Evolutionary conservation across 2,329 filamentous ascomycete genomes (phyloP).

Genomic region (Ophidiomyces ophidiicola): DNA sequence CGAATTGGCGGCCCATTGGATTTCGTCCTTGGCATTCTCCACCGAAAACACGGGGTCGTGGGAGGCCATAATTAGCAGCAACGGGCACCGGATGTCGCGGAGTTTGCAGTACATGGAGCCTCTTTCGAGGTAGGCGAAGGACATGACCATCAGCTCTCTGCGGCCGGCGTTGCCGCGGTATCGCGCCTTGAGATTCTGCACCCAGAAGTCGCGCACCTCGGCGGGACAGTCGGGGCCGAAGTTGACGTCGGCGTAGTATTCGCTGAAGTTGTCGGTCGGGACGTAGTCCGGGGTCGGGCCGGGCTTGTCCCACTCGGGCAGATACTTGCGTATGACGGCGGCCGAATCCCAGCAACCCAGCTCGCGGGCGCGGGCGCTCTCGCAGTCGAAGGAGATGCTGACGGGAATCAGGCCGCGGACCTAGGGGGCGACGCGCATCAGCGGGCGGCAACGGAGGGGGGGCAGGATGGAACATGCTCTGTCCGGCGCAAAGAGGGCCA

Average conservation of each 20-base stretch:
- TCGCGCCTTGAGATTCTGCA: slow-evolving; percentile 32
- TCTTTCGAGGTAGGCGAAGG: slow-evolving; percentile 38
- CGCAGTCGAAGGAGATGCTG: slow-evolving; percentile 42
- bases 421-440: slow-evolving; percentile 19
- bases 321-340: slow-evolving; percentile 22
- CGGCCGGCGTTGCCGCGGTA: slow-evolving; percentile 42
- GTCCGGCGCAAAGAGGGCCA: slow-evolving; percentile 42
- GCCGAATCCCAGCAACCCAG: slow-evolving; percentile 41
- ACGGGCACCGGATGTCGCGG: slow-evolving; percentile 39
- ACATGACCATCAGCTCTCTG: slow-evolving; percentile 37
- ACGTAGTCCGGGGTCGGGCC: slow-evolving; percentile 33
- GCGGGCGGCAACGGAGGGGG: neutral
- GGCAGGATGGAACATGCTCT: slow-evolving; percentile 25
- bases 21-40: slow-evolving; percentile 36
- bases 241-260: slow-evolving; percentile 37
- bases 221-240: slow-evolving; percentile 33
- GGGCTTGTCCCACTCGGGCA: slow-evolving; percentile 33
- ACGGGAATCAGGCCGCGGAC: slow-evolving; percentile 42
- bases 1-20: slow-evolving; percentile 37
- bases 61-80: slow-evolving; percentile 40
- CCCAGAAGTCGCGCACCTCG: slow-evolving; percentile 35
- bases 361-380: slow-evolving; percentile 33
- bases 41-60: slow-evolving; percentile 33
- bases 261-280: slow-evolving; percentile 32
- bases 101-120: slow-evolving; percentile 38